Percentiles rank a stretch among this genome's conserved stretches.
phyloP scores from a whole-genome alignment of 2,329 filamentous ascomycete species.

The Helotiales sp. region DNA sequence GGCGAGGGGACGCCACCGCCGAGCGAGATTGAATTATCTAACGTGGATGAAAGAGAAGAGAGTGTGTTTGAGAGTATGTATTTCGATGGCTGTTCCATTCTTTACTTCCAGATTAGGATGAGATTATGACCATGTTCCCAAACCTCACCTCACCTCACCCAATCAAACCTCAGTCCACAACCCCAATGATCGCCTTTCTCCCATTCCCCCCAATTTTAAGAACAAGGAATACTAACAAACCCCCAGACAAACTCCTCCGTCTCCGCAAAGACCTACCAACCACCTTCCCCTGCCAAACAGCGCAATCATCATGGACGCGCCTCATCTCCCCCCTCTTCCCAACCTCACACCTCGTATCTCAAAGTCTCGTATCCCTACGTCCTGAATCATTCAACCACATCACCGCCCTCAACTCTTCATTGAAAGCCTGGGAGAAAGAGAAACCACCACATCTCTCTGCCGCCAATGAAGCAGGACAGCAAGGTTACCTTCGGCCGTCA shows the following conservation, averaged over 20 bases:
- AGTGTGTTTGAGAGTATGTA: constrained; percentile 28
- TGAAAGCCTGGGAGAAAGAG: constrained; percentile 46
- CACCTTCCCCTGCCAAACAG: constrained; percentile 50
- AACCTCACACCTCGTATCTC: constrained; percentile 57
- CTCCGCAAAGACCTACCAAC: constrained; percentile 62
- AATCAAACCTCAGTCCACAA: too few species aligned
- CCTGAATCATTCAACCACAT: constrained; percentile 45
- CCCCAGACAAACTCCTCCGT: constrained; percentile 60
- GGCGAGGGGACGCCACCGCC: constrained; percentile 36
- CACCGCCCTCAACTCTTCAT: constrained; percentile 57
- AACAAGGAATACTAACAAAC: not conserved
- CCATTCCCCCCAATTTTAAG: too few species aligned
- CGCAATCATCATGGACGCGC: constrained; percentile 53
- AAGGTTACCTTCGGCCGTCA: constrained; percentile 47
- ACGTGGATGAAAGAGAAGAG: not conserved
- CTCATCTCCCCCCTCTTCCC: constrained; percentile 62
- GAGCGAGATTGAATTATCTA: constrained; percentile 31
- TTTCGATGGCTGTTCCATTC: not conserved
- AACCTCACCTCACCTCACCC: too few species aligned
- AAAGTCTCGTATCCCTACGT: constrained; percentile 57
- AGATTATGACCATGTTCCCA: too few species aligned
- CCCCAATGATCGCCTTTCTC: too few species aligned
- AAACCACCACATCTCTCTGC: constrained; percentile 13
- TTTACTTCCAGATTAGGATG: too few species aligned
- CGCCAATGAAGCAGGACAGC: constrained; percentile 5